phyloP scores from a whole-genome alignment of 2,329 filamentous ascomycete species.

The Gyromitra esculenta region DNA sequence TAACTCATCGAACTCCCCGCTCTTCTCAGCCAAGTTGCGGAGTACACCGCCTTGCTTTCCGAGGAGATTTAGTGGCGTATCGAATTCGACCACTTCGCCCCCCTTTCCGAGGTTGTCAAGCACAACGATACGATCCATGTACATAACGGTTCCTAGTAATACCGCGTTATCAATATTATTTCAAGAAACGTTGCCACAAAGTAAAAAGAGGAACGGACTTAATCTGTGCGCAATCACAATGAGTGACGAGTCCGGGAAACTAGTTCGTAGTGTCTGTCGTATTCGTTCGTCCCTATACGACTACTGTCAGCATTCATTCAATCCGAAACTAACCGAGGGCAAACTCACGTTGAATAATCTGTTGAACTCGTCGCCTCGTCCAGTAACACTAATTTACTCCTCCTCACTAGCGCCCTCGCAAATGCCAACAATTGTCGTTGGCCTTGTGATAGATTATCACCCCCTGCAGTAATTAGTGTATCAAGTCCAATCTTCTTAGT shows the following conservation, averaged over 20 bases:
- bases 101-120: slow-evolving; percentile 53
- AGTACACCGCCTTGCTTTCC: slow-evolving; percentile 50
- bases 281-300: slow-evolving; percentile 51
- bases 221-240: slow-evolving; percentile 54
- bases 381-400: slow-evolving; percentile 53
- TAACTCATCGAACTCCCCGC: slow-evolving; percentile 53
- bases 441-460: slow-evolving; percentile 53
- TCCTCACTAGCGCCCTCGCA: slow-evolving; percentile 53
- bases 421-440: slow-evolving; percentile 54
- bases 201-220: slow-evolving; percentile 4
- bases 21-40: slow-evolving; percentile 51
- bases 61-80: slow-evolving; percentile 51
- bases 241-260: slow-evolving; percentile 54
- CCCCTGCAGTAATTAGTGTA: slow-evolving; percentile 51
- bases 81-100: slow-evolving; percentile 54
- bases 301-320: neutral
- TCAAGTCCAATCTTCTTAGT: slow-evolving; percentile 52
- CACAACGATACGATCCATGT: slow-evolving; percentile 53
- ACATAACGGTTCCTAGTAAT: slow-evolving; percentile 47
- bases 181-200: neutral
- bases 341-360: slow-evolving; percentile 47
- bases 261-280: slow-evolving; percentile 47
- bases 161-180: neutral
- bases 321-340: neutral
- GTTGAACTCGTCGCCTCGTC: slow-evolving; percentile 55